Base-by-base conservation (phyloP, 495 filamentous ascomycete genomes). In the Gamarada debralockiae region DNA sequence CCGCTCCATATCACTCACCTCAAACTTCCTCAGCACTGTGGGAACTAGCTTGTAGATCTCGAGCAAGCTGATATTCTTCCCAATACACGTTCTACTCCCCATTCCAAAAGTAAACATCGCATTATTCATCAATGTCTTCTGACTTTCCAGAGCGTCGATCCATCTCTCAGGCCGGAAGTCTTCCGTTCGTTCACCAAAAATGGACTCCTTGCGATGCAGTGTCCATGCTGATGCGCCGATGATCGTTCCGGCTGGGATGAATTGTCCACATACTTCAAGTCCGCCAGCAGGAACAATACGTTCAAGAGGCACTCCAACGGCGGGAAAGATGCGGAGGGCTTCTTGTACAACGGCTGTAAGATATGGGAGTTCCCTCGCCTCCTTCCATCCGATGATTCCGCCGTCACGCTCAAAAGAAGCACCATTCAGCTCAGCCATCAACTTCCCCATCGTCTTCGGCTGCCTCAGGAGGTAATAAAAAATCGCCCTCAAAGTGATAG, bases 321-420 rank as follows among this genome's bases (percentile, higher is more conserved):
- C 78, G 0, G 87, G 82, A 57, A 87, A 80, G 15, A 89, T 47
- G 3, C 85, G 75, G 64, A 88, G 78, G 0, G 79, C 71, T 65
- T 91, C 87, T 65, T 87, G 84, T 57, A 90, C 77, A 31, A 79
- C 78, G 5, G 40, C 40, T 4, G 4, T 6, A 6, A 43, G 40
- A 22, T 43, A 43, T 14, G 40, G 40, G 15, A 43, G 13, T 43
- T 43, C 9, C 9, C 9, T 7, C 9, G 15, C 3, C 20, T 43
- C 3, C 3, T 3, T 7, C 3, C 5, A 18, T 21, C 6, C 9
- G 5, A 43, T 21, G 20, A 20, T 8, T 12, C 7, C 3, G 3
- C 9, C 13, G 9, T 7, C 3, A 4, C n/a, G 3, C 6, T n/a
- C 41, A 20, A n/a, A n/a, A n/a, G n/a, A n/a, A 5, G 27, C 10